phyloP scores from a whole-genome alignment of 2,329 filamentous ascomycete genomes.

The Periconia digitata region DNA sequence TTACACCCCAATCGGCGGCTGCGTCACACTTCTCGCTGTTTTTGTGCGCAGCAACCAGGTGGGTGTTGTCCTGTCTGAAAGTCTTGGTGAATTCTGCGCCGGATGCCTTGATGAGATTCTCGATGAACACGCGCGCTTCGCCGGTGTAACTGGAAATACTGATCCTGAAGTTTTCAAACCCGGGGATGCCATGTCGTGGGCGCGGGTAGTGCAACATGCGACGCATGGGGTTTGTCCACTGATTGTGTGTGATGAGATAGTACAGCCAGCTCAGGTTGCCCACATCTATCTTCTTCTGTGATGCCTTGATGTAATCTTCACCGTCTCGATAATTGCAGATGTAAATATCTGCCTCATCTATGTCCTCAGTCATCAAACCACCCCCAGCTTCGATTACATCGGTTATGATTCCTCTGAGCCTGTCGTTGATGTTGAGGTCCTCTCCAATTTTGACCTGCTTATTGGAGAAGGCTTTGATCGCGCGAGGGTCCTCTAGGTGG shows the following conservation, averaged over 20 bases:
- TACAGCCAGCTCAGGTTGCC: constrained; percentile 95
- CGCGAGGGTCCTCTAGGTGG: constrained; percentile 25
- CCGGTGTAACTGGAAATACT: constrained; percentile 96
- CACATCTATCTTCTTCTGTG: constrained; percentile 76
- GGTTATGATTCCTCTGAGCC: constrained; percentile 67
- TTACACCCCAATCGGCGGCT: constrained; percentile 86
- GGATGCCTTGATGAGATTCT: constrained; percentile 82
- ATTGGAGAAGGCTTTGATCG: constrained; percentile 67
- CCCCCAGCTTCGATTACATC: constrained; percentile 72
- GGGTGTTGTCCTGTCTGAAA: constrained; percentile 92
- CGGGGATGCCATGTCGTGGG: constrained; percentile 73
- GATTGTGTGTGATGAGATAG: constrained; percentile 82
- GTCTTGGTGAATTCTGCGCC: constrained; percentile 93
- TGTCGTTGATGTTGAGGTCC: constrained; percentile 71
- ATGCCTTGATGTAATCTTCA: constrained; percentile 73
- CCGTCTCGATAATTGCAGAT: constrained; percentile 88
- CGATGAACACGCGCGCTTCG: constrained; percentile 88
- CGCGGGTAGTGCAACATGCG: constrained; percentile 89
- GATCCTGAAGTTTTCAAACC: constrained; percentile 75
- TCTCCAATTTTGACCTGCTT: constrained; percentile 75
- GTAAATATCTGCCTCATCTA: constrained; percentile 76
- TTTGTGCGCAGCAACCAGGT: constrained; percentile 87
- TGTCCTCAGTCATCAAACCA: constrained; percentile 65
- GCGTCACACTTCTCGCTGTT: constrained; percentile 92
- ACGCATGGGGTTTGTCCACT: constrained; percentile 82